Evolutionary conservation across 306 rosid species (phyloP).

Genomic region (Trifolium subterraneum): DNA sequence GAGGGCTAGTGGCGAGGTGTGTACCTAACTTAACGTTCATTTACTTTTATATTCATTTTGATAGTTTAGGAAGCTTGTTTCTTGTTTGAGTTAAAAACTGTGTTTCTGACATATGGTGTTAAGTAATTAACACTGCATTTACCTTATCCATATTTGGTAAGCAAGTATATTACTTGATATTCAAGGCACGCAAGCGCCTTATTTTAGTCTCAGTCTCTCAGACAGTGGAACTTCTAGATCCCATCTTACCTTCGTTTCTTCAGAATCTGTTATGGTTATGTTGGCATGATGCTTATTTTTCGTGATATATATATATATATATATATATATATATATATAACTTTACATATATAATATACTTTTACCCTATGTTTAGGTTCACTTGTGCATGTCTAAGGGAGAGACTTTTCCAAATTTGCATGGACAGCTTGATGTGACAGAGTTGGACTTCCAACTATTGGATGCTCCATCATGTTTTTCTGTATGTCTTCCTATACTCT

Average conservation of each 20-base stretch:
- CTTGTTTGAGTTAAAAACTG: slow-evolving; percentile 12
- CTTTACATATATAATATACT: slow-evolving; percentile 23
- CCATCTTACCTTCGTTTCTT: slow-evolving; percentile 19
- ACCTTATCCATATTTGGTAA: background rate
- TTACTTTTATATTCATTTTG: slow-evolving; percentile 9
- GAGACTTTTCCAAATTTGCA: slow-evolving; percentile 92
- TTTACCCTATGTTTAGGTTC: slow-evolving; percentile 66
- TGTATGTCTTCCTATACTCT: slow-evolving; percentile 56
- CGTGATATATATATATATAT: no score
- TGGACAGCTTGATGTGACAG: slow-evolving; percentile 91
- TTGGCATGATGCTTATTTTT: slow-evolving; percentile 22
- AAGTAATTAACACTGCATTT: background rate
- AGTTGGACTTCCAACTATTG: slow-evolving; percentile 77
- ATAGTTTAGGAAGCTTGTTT: slow-evolving; percentile 14
- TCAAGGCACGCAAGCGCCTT: background rate
- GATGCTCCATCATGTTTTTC: slow-evolving; percentile 90
- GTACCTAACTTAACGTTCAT: slow-evolving; percentile 51
- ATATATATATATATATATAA: slow-evolving; percentile 19
- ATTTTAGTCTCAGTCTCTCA: background rate
- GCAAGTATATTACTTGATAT: background rate
- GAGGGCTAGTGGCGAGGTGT: slow-evolving; percentile 93
- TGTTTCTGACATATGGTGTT: slow-evolving; percentile 19
- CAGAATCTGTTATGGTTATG: slow-evolving; percentile 3
- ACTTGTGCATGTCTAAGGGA: slow-evolving; percentile 88
- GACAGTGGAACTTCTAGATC: slow-evolving; percentile 3